Percentiles rank a stretch among this genome's conserved stretches.
phyloP scores from a whole-genome alignment of 2,329 filamentous ascomycete species.

The Aspergillus sergii region DNA sequence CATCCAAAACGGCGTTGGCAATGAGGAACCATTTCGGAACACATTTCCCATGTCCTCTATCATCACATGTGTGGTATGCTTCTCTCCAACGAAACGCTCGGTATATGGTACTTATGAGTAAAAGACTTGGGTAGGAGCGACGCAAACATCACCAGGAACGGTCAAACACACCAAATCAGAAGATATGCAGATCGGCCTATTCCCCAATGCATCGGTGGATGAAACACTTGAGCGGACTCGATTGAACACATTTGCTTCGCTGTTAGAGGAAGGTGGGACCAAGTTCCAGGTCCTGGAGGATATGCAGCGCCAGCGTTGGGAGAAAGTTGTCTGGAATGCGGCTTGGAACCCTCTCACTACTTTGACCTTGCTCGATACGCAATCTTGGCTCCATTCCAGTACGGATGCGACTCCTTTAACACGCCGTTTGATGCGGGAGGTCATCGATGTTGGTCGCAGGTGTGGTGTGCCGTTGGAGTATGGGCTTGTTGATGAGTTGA shows the following conservation, averaged over 20 bases:
- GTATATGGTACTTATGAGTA: background rate
- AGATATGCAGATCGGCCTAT: constrained; percentile 59
- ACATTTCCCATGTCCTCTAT: constrained; percentile 36
- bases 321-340: constrained; percentile 47
- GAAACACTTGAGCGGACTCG: constrained; percentile 35
- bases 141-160: constrained; percentile 53
- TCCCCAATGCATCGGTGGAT: constrained; percentile 41
- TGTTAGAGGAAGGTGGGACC: constrained; percentile 49
- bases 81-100: background rate
- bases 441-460: constrained; percentile 44
- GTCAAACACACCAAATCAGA: constrained; percentile 57
- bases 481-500: constrained; percentile 40
- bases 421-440: constrained; percentile 45
- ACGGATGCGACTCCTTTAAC: constrained; percentile 43
- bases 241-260: constrained; percentile 44
- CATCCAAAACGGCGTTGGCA: constrained; percentile 47
- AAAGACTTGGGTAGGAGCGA: constrained; percentile 53
- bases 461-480: constrained; percentile 43
- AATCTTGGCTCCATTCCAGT: constrained; percentile 46
- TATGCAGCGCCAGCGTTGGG: constrained; percentile 43
- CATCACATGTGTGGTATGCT: constrained; percentile 47
- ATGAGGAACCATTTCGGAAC: constrained; percentile 42
- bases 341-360: constrained; percentile 49
- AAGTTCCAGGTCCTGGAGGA: constrained; percentile 36
- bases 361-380: constrained; percentile 46